These are phyloP conservation scores for Lotus japonicus DNA, from an alignment of 306 rosid species.

Conservation along the genomic window DNA sequence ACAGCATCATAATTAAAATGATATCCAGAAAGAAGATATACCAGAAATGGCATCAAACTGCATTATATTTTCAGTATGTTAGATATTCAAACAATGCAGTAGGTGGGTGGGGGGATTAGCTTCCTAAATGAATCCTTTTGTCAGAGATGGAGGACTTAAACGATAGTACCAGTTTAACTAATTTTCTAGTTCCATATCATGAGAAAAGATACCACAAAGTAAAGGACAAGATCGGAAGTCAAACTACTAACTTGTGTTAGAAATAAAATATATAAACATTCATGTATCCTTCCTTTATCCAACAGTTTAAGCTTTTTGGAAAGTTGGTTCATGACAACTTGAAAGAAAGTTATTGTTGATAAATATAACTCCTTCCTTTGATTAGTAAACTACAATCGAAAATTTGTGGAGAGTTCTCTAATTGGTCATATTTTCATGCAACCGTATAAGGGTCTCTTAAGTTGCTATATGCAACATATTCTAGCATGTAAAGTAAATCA, in stretches of 20 bases:
- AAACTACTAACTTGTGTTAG: background rate
- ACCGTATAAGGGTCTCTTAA: background rate
- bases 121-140: background rate
- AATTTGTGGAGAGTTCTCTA: too few species aligned
- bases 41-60: background rate
- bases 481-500: background rate
- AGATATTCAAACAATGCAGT: background rate
- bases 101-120: background rate
- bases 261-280: too few species aligned
- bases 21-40: constrained; percentile 6
- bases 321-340: too few species aligned
- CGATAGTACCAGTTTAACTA: background rate
- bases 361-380: too few species aligned
- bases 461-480: background rate
- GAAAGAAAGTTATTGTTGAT: background rate
- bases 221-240: background rate
- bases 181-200: background rate
- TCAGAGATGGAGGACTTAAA: background rate
- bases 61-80: background rate
- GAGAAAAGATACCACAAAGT: background rate
- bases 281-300: too few species aligned
- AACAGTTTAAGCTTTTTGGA: too few species aligned
- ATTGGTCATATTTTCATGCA: background rate
- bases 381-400: too few species aligned
- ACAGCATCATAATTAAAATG: constrained; percentile 27